Evolutionary conservation across 495 filamentous ascomycete species (phyloP).

Genomic region (Paragyromitra xinjiangensis): DNA sequence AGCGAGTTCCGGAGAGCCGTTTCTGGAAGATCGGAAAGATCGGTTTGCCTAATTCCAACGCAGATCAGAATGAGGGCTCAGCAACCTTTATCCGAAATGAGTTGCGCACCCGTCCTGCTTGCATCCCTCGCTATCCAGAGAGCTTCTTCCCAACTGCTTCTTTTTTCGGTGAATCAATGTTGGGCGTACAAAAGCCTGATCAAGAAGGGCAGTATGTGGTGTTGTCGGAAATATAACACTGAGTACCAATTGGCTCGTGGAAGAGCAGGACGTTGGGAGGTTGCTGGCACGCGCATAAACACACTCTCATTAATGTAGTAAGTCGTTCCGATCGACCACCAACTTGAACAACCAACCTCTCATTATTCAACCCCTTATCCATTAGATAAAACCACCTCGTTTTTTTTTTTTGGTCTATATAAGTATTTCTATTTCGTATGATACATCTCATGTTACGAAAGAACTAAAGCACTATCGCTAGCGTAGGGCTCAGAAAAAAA

Average conservation of each 20-base stretch:
- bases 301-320: slow-evolving; percentile 39
- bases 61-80: slow-evolving; percentile 54
- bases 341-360: slow-evolving; percentile 32
- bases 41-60: slow-evolving; percentile 54
- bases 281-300: slow-evolving; percentile 40
- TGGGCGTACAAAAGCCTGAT: slow-evolving; percentile 47
- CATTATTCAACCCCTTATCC: slow-evolving; percentile 33
- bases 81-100: slow-evolving; percentile 55
- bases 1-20: slow-evolving; percentile 51
- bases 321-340: slow-evolving; percentile 43
- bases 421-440: slow-evolving; percentile 50
- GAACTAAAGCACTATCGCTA: slow-evolving; percentile 29
- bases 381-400: slow-evolving; percentile 37
- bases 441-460: slow-evolving; percentile 49
- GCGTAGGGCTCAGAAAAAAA: slow-evolving; percentile 28
- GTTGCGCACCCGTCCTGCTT: slow-evolving; percentile 41
- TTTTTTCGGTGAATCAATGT: slow-evolving; percentile 50
- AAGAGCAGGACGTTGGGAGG: slow-evolving; percentile 40
- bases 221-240: slow-evolving; percentile 50
- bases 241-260: slow-evolving; percentile 47
- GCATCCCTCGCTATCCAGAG: slow-evolving; percentile 23
- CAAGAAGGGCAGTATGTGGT: slow-evolving; percentile 39
- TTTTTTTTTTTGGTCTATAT: slow-evolving; percentile 36
- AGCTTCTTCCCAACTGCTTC: slow-evolving; percentile 38
- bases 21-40: slow-evolving; percentile 55